phyloP scores from a whole-genome alignment of 495 filamentous ascomycete genomes.

The Penicillium macrosclerotiorum region DNA sequence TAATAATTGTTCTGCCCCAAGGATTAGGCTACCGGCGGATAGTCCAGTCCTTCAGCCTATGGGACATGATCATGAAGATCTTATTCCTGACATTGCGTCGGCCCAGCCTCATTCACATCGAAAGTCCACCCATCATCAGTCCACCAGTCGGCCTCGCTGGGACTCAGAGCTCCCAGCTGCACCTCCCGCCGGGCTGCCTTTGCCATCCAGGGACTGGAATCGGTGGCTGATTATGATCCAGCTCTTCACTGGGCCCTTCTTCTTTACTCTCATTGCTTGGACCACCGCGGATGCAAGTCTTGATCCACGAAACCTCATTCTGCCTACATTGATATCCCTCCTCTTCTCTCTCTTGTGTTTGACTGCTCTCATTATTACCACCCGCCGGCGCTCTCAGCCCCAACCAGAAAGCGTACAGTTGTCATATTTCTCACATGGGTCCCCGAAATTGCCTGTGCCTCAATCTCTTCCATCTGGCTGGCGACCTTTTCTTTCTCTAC shows the following conservation, averaged over 20 bases:
- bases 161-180: conserved; percentile 42
- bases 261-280: conserved; percentile 76
- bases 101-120: conserved; percentile 15
- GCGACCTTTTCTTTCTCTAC: conserved; percentile 74
- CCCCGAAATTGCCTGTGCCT: conserved; percentile 16
- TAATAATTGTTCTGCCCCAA: conserved; percentile 22
- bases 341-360: conserved; percentile 66
- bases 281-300: conserved; percentile 59
- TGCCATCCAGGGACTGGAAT: conserved; percentile 65
- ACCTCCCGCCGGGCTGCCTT: conserved; percentile 16
- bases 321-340: conserved; percentile 65
- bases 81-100: conserved; percentile 7
- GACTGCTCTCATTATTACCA: conserved; percentile 59
- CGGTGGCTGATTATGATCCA: conserved; percentile 86
- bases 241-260: conserved; percentile 83
- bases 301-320: conserved; percentile 51
- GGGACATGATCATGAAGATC: conserved; percentile 9
- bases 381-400: conserved; percentile 34
- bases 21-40: conserved; percentile 43
- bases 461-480: conserved; percentile 55
- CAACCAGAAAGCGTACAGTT: not conserved
- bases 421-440: not conserved
- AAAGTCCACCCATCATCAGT: conserved; percentile 17
- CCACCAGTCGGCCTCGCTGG: conserved; percentile 26
- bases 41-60: conserved; percentile 34